Conservation (phyloP, 306 rosid species). For the Citrullus amarus region DNA sequence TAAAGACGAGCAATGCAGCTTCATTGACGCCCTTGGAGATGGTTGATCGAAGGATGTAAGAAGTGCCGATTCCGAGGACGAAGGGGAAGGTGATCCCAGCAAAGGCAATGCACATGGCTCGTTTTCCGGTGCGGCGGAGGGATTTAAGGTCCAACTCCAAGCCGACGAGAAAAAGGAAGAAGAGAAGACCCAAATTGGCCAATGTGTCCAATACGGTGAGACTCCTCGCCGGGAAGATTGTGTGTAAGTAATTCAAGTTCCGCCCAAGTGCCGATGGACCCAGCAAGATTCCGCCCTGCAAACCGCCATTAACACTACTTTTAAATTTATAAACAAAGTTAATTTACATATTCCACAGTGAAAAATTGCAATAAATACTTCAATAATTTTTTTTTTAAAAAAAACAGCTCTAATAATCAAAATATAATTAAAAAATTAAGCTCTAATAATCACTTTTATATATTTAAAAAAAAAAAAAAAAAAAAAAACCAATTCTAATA, state of each 20-base stretch:
- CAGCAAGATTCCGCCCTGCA: slow-evolving; percentile 55
- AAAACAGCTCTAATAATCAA: no score
- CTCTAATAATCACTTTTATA: not conserved
- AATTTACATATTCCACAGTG: not conserved
- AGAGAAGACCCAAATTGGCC: slow-evolving; percentile 63
- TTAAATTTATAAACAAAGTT: not conserved
- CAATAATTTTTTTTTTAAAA: no score
- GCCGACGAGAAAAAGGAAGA: slow-evolving; percentile 51
- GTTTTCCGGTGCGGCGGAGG: slow-evolving; percentile 42
- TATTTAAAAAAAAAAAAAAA: no score
- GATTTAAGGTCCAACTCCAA: slow-evolving; percentile 40
- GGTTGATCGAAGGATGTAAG: slow-evolving; percentile 29
- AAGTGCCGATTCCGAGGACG: slow-evolving; percentile 48
- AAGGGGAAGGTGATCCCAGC: slow-evolving; percentile 56
- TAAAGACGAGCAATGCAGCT: slow-evolving; percentile 50
- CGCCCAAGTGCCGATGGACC: slow-evolving; percentile 67
- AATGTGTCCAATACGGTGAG: slow-evolving; percentile 49
- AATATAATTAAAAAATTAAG: no score
- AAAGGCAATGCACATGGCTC: slow-evolving; percentile 41
- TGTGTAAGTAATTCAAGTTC: slow-evolving; percentile 22
- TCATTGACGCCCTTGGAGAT: slow-evolving; percentile 31
- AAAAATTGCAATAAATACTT: no score
- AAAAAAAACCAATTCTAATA: no score
- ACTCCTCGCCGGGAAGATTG: slow-evolving; percentile 42
- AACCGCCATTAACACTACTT: not conserved